phyloP scores from a whole-genome alignment of 2,329 filamentous ascomycete species.

The Penicillium aurantiogriseum region DNA sequence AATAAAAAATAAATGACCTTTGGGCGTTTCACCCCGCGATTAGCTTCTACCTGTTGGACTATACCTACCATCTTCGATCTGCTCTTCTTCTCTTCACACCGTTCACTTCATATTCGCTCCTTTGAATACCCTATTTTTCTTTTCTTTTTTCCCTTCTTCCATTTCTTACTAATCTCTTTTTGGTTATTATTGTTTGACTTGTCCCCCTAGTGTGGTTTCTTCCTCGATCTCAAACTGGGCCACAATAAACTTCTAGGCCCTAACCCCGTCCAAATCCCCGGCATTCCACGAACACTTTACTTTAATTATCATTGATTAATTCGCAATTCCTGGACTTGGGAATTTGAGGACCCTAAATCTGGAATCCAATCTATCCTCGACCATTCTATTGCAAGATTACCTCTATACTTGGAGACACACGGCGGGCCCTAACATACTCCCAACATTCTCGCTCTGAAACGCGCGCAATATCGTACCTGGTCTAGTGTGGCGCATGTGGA shows the following conservation, averaged over 20 bases:
- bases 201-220: conserved; percentile 11
- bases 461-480: conserved; percentile 17
- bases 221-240: conserved; percentile 17
- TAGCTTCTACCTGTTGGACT: conserved; percentile 31
- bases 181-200: conserved; percentile 10
- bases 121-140: conserved; percentile 22
- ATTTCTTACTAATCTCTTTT: conserved; percentile 18
- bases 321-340: conserved; percentile 8
- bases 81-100: conserved; percentile 17
- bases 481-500: conserved; percentile 20
- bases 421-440: conserved; percentile 2
- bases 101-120: conserved; percentile 27
- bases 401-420: conserved; percentile 5
- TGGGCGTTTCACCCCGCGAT: conserved; percentile 40
- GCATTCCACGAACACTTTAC: conserved; percentile 19
- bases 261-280: conserved; percentile 6
- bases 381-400: conserved; percentile 8
- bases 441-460: conserved; percentile 18
- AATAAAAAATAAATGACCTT: conserved; percentile 20
- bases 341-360: conserved; percentile 4
- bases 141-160: conserved; percentile 4
- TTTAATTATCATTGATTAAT: conserved; percentile 28
- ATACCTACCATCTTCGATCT: conserved; percentile 25
- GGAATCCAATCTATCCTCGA: conserved; percentile 22
- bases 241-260: conserved; percentile 18